Conservation (phyloP, 306 rosid genomes). For the Hippophae rhamnoides region DNA sequence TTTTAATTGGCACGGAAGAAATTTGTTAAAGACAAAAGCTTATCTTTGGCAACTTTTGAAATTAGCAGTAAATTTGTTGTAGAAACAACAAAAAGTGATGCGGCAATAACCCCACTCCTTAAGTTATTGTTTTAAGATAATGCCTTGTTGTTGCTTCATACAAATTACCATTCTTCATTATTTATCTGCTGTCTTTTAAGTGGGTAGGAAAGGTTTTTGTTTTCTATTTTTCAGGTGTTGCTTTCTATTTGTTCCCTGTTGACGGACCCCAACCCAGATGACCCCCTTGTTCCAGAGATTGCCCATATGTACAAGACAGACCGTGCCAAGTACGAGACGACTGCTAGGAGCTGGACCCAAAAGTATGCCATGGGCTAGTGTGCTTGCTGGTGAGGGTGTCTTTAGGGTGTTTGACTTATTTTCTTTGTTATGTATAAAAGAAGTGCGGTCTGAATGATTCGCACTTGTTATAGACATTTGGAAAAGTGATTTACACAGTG, state of each 20-base stretch:
- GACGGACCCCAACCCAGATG: constrained; percentile 88
- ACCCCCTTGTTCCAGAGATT: constrained; percentile 75
- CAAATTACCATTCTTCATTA: constrained; percentile 6
- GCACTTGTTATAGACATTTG: too few species aligned
- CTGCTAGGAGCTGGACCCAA: constrained; percentile 90
- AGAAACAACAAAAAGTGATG: too few species aligned
- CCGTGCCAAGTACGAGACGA: constrained; percentile 73
- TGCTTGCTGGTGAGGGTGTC: constrained; percentile 25
- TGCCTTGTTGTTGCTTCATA: constrained; percentile 14
- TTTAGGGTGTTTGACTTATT: constrained; percentile 19
- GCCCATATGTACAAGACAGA: constrained; percentile 79
- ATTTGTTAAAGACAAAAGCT: too few species aligned
- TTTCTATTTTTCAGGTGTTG: constrained; percentile 50
- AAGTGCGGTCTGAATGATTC: constrained; percentile 5
- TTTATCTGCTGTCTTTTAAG: constrained; percentile 40
- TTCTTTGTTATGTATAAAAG: constrained; percentile 32
- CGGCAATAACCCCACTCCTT: too few species aligned
- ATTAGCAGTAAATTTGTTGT: too few species aligned
- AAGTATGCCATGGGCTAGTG: constrained; percentile 82
- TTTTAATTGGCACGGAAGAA: too few species aligned
- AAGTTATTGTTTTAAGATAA: constrained; percentile 13
- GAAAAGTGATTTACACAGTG: too few species aligned
- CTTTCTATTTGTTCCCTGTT: constrained; percentile 78
- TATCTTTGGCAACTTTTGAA: too few species aligned
- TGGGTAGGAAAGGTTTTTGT: constrained; percentile 53